phyloP scores from a whole-genome alignment of 768 basidiomycete genomes.

The Omphalotus guepiniiformis region DNA sequence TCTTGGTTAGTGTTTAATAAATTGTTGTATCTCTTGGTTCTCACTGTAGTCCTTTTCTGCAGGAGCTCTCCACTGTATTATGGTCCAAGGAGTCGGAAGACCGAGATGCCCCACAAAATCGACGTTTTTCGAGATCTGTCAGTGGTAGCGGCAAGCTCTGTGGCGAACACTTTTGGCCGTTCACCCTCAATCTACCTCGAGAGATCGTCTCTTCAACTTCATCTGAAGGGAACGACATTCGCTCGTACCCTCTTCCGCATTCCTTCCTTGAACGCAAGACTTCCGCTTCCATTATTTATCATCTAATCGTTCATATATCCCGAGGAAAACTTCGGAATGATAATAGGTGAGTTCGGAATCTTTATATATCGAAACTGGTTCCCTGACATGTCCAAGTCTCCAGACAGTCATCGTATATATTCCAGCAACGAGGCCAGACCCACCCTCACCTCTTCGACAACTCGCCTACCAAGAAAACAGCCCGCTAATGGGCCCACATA shows the following conservation, averaged over 20 bases:
- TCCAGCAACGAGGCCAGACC: slow-evolving; percentile 27
- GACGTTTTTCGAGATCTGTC: no score
- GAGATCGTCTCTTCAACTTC: slow-evolving; percentile 6
- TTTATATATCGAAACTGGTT: background rate
- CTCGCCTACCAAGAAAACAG: slow-evolving; percentile 31
- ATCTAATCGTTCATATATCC: slow-evolving; percentile 26
- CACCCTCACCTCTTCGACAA: slow-evolving; percentile 28
- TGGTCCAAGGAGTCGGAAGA: no score
- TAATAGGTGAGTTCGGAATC: slow-evolving; percentile 23
- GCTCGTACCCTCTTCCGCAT: slow-evolving; percentile 25
- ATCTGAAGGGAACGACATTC: background rate
- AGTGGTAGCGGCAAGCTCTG: background rate
- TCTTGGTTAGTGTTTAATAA: no score
- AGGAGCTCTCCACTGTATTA: background rate
- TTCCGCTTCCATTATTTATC: slow-evolving; percentile 33
- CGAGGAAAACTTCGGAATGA: slow-evolving; percentile 31
- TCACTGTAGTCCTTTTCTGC: no score
- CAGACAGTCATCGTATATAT: slow-evolving; percentile 27
- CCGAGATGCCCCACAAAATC: background rate
- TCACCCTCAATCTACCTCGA: slow-evolving; percentile 1
- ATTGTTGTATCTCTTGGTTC: no score
- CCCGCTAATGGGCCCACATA: slow-evolving; percentile 30
- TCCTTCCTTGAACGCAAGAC: slow-evolving; percentile 35
- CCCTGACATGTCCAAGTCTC: slow-evolving; percentile 20
- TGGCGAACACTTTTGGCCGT: slow-evolving; percentile 4